These are phyloP conservation scores for Oryza longistaminata DNA, from an alignment of 176 grass and related monocot species.

Conservation along the genomic window DNA sequence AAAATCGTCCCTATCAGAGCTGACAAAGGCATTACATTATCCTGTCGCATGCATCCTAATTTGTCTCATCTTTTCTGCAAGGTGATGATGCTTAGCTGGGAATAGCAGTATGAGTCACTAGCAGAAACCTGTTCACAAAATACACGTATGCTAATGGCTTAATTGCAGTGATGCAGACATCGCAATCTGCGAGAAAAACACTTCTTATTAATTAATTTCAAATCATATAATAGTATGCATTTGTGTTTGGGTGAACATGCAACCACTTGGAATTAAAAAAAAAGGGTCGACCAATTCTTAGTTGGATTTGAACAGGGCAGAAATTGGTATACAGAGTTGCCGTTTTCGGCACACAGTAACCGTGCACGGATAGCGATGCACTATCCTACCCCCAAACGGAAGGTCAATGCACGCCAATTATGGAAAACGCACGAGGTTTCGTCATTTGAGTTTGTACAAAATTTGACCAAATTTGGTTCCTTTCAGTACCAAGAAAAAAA, in stretches of 20 bases:
- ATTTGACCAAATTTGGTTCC: neutral
- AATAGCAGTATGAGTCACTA: neutral
- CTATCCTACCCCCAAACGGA: neutral
- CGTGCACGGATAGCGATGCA: constrained; percentile 8
- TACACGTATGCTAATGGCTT: neutral
- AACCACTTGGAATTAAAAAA: neutral
- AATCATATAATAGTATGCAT: neutral
- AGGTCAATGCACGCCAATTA: neutral
- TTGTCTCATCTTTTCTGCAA: neutral
- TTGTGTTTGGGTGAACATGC: neutral
- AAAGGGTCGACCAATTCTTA: neutral
- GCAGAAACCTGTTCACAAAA: neutral
- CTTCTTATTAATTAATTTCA: neutral
- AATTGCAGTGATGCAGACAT: neutral
- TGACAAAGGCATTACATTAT: neutral
- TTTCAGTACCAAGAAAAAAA: neutral
- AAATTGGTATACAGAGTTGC: neutral
- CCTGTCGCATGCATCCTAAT: neutral
- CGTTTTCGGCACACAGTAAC: neutral
- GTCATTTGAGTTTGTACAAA: neutral
- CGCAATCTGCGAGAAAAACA: neutral
- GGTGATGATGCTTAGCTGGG: neutral
- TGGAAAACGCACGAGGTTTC: neutral
- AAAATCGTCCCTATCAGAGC: neutral
- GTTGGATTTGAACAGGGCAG: neutral